Evolutionary conservation across 192 early-diverging fungal genomes (phyloP), one percentile per base, ranked within the genome.

Genomic region (Coemansia sp.): DNA sequence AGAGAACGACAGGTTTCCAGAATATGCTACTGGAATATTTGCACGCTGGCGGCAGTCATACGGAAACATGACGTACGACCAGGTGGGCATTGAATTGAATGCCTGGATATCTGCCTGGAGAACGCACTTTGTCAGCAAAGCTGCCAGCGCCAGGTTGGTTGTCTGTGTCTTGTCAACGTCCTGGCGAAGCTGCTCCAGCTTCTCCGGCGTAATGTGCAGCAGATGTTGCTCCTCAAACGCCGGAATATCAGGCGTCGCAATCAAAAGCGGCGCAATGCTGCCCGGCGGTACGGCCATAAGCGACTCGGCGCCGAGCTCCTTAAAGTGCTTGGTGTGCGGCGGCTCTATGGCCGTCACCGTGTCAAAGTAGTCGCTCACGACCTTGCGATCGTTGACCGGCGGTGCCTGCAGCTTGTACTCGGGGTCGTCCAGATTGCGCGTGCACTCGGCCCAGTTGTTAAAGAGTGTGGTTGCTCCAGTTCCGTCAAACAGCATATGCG

Each of bases 401-500:
- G 53, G 62, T 4, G 44, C 12, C 7, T 51, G 27, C 0, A 79
- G 66, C 52, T 23, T 30, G 27, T 55, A 62, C 0, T 14, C 35
- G 2, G 45, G 29, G 25, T 54, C 56, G 22, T 57, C 65, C 5
- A 67, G 30, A 42, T 69, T 62, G 55, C 76, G 65, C 9, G 62
- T 42, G 38, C 72, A 69, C 33, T 67, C 69, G 1, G 76, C 69
- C 76, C 69, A 73, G 51, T 72, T 55, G 40, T 58, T 69, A 40
- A 69, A 52, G 43, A 79, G 66, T 3, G 21, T 28, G 1, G 58
- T 59, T 0, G 40, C 32, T 1, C 65, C 58, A 4, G 48, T 62
- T 3, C 56, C 76, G 29, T 79, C 76, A 58, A 79, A 72, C 21
- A 79, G 23, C 0, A 64, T 63, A 43, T 79, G 76, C 9, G 69